Evolutionary conservation across 2,329 filamentous ascomycete species (phyloP), one percentile per base, ranked within the genome.

Genomic region (Blastomyces emzantsi): DNA sequence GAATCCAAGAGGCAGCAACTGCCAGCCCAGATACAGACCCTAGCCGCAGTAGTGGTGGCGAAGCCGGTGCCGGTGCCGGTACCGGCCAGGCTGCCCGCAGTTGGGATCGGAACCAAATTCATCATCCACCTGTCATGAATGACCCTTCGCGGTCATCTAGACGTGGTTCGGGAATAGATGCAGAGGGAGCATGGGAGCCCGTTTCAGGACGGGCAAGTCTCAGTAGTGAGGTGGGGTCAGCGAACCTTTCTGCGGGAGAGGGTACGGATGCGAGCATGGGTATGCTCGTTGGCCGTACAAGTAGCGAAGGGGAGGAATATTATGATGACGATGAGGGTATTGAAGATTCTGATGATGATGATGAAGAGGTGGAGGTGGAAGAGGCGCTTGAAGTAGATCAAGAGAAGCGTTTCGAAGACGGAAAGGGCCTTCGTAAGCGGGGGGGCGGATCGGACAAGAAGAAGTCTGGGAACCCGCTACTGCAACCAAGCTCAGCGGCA

Each of bases 301-400:
- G 45, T 22, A 61, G 69, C 39, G 71, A 73, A 41, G 71, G 72
- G 22, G 73, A 73, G 17, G 71, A 73, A 19, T 67, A 70, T 25
- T 64, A 66, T 19, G 70, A 70, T 30, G 70, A 70, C 30, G 70
- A 54, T 1, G 71, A 69, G 15, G 67, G 67, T 9, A 30, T 15
- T 52, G 47, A 28, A 25, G 47, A 47, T 52, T 30, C 22, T 9
- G 59, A 51, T 49, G 28, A 36, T 49, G 28, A 36, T 25, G 33
- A 25, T n/a, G 41, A 56, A 13, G 55, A 45, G 41, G 57, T 47
- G 25, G 25, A 28, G 19, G 57, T 51, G 49, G 39, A 45, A 25
- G 57, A 30, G 57, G 25, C 28, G 43, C 22, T n/a, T 19, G 39
- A 28, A 7, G 57, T 3, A 22, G 41, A 60, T 30, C 39, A 60